These are phyloP conservation scores for Metarhizium guizhouense DNA, from an alignment of 2,329 filamentous ascomycete genomes.

Conservation along the genomic window DNA sequence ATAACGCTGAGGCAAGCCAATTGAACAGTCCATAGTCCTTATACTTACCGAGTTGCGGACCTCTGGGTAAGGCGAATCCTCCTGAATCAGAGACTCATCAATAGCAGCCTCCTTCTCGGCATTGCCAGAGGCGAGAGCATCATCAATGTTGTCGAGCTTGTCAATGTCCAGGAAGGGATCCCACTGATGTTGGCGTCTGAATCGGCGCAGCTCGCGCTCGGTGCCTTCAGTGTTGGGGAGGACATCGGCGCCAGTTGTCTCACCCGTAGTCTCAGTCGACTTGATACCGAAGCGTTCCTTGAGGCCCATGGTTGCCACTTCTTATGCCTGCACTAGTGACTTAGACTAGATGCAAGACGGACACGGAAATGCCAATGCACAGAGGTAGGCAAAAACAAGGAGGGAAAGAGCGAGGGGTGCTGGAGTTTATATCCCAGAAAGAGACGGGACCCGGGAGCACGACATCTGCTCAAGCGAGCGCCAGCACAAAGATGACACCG, in stretches of 20 bases:
- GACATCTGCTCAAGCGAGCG: neutral
- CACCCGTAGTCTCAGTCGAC: conserved; percentile 9
- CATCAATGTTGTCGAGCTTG: conserved; percentile 41
- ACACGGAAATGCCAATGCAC: neutral
- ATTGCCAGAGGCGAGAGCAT: conserved; percentile 34
- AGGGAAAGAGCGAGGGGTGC: neutral
- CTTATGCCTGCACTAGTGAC: neutral
- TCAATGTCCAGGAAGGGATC: conserved; percentile 48
- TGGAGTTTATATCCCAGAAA: conserved; percentile 6
- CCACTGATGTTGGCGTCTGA: conserved; percentile 43
- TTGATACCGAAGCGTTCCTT: conserved; percentile 12
- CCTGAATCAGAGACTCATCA: conserved; percentile 37
- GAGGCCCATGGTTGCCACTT: conserved; percentile 12
- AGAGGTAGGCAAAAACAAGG: neutral
- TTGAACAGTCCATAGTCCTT: neutral
- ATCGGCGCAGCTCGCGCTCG: conserved; percentile 26
- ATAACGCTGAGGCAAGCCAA: neutral
- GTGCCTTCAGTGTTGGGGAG: conserved; percentile 10
- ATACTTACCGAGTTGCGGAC: conserved; percentile 16
- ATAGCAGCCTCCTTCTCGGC: conserved; percentile 34
- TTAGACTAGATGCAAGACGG: neutral
- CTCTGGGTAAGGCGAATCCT: conserved; percentile 36
- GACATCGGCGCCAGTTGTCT: conserved; percentile 12
- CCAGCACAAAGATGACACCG: neutral
- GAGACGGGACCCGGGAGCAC: neutral